A percentile compares a stretch with the other conserved stretches of the same genome.
Evolutionary conservation across 495 filamentous ascomycete species (phyloP).

Genomic region (Apodospora peruviana): DNA sequence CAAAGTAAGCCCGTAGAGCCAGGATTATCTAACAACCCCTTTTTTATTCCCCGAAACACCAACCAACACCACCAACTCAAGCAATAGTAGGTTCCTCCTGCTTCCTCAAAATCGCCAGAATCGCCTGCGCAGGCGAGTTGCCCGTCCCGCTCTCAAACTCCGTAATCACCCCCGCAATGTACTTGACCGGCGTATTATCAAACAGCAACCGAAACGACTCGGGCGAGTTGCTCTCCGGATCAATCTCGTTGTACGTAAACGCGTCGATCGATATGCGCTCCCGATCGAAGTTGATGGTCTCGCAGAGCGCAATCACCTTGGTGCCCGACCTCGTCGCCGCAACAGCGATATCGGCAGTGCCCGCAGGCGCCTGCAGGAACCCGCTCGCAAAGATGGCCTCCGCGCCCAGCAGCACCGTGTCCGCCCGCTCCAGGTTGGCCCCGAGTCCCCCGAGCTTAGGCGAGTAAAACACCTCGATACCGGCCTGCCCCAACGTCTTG

Average conservation of each 20-base stretch:
- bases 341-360: slow-evolving; percentile 86
- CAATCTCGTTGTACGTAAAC: slow-evolving; percentile 91
- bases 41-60: no score
- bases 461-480: slow-evolving; percentile 73
- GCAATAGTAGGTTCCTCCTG: slow-evolving; percentile 42
- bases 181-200: slow-evolving; percentile 88
- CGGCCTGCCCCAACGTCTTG: slow-evolving; percentile 56
- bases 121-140: slow-evolving; percentile 77
- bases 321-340: slow-evolving; percentile 66
- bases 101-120: slow-evolving; percentile 50
- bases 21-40: no score
- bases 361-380: slow-evolving; percentile 76
- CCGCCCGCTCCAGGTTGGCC: slow-evolving; percentile 65
- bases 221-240: slow-evolving; percentile 42
- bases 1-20: no score
- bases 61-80: no score
- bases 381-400: slow-evolving; percentile 91
- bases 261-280: slow-evolving; percentile 85
- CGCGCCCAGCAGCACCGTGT: slow-evolving; percentile 79
- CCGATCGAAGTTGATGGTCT: slow-evolving; percentile 86
- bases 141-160: slow-evolving; percentile 63
- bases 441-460: slow-evolving; percentile 66
- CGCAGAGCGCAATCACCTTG: slow-evolving; percentile 86
- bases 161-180: slow-evolving; percentile 81
- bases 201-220: slow-evolving; percentile 83